Percentiles rank a stretch among this genome's conserved stretches.
Evolutionary conservation across 495 filamentous ascomycete species (phyloP).

Genomic region (Trichodelitschia bisporula): DNA sequence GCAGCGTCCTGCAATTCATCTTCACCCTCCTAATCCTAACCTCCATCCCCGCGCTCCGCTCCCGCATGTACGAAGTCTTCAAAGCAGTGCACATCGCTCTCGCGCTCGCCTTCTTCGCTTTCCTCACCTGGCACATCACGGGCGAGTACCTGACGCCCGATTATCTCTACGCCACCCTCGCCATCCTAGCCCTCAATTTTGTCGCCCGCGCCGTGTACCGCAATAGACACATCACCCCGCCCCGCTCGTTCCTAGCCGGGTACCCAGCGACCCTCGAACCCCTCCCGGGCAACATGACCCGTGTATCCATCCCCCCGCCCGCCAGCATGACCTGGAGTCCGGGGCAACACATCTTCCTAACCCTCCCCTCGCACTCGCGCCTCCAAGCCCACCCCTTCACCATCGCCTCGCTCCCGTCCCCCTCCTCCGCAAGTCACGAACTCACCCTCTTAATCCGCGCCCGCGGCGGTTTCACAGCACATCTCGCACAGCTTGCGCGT

Average conservation of each 20-base stretch:
- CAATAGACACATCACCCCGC: constrained; percentile 2
- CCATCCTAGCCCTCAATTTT: constrained; percentile 1
- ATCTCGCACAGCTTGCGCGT: too few relatives aligned
- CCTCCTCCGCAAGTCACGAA: neutral
- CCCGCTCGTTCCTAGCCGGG: constrained; percentile 2
- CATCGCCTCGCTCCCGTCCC: constrained; percentile 4
- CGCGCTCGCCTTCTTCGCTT: constrained; percentile 8
- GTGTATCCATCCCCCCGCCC: constrained; percentile 5
- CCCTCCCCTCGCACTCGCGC: constrained; percentile 1
- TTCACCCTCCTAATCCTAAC: constrained; percentile 13
- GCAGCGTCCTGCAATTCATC: constrained; percentile 14
- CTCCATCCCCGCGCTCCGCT: constrained; percentile 14
- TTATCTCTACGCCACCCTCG: neutral
- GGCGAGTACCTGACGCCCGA: constrained; percentile 6
- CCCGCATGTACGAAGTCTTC: constrained; percentile 10
- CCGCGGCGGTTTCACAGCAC: constrained; percentile 10
- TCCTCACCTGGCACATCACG: constrained; percentile 12
- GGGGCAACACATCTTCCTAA: constrained; percentile 5
- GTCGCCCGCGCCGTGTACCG: constrained; percentile 2
- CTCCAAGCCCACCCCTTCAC: constrained; percentile 6
- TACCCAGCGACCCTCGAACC: constrained; percentile 3
- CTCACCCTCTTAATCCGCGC: constrained; percentile 7
- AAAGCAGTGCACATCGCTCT: constrained; percentile 7
- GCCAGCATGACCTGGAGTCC: constrained; percentile 4
- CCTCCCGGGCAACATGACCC: constrained; percentile 4